phyloP scores from a whole-genome alignment of 179 eudicot species.

The Heliamphora pulchella region DNA sequence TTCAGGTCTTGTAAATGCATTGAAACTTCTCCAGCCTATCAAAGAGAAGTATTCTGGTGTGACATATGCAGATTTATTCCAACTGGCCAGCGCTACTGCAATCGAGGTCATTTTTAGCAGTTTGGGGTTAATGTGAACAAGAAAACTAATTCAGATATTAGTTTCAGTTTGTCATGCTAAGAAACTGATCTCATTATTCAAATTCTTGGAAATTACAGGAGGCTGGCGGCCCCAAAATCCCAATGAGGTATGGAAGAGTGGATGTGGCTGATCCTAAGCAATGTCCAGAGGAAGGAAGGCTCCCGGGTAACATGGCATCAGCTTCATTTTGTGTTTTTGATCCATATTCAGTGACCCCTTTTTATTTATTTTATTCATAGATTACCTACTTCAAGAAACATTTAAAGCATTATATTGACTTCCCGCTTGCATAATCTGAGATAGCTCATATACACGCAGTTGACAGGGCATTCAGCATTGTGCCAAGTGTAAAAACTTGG shows the following conservation, averaged over 20 bases:
- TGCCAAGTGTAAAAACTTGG: background rate
- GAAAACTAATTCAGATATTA: background rate
- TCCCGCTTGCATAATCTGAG: background rate
- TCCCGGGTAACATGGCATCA: constrained; percentile 54
- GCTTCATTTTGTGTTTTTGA: constrained; percentile 14
- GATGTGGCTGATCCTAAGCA: constrained; percentile 68
- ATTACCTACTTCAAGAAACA: background rate
- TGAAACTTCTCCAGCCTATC: constrained; percentile 85
- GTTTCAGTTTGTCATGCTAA: constrained; percentile 11
- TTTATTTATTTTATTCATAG: background rate
- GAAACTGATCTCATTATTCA: constrained; percentile 10
- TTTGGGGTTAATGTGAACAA: constrained; percentile 8
- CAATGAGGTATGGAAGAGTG: constrained; percentile 96
- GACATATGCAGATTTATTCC: constrained; percentile 88
- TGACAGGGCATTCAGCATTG: too few relatives aligned
- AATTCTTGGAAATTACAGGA: constrained; percentile 41
- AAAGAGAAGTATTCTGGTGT: constrained; percentile 83
- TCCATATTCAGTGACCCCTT: background rate
- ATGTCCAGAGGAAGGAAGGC: constrained; percentile 99
- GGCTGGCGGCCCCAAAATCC: constrained; percentile 95
- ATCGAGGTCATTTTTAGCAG: constrained; percentile 56
- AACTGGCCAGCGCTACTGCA: constrained; percentile 96
- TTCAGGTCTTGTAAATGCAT: constrained; percentile 91
- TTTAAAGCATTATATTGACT: background rate
- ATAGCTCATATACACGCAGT: too few relatives aligned